These are phyloP conservation scores for Thielaviopsis punctulata DNA, from an alignment of 2,329 filamentous ascomycete species.

Conservation along the genomic window DNA sequence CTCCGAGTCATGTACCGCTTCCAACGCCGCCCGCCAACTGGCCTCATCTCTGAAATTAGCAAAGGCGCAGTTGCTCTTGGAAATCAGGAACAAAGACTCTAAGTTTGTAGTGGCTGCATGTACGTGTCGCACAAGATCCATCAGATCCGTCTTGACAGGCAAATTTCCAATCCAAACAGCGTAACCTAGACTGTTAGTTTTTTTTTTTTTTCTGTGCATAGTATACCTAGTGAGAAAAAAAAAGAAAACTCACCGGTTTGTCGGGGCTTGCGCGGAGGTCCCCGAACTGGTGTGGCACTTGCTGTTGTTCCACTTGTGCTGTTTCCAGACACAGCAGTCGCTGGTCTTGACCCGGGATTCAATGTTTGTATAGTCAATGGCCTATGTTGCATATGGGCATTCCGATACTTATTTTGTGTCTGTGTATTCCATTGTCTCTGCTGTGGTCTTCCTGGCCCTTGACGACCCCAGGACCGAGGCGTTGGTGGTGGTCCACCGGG, in stretches of 20 bases:
- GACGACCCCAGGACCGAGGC: not conserved
- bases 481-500: not conserved
- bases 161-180: conserved; percentile 94
- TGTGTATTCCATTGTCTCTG: too few relatives aligned
- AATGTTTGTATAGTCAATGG: not conserved
- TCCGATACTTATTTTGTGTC: too few relatives aligned
- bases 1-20: conserved; percentile 74
- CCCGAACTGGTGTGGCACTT: conserved; percentile 18
- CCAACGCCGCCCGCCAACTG: conserved; percentile 59
- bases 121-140: conserved; percentile 80
- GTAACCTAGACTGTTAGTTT: conserved; percentile 44
- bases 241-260: conserved; percentile 37
- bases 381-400: not conserved
- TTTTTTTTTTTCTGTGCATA: too few relatives aligned
- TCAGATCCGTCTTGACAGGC: conserved; percentile 64
- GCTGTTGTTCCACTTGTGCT: not conserved
- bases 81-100: conserved; percentile 83
- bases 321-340: not conserved
- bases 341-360: too few relatives aligned
- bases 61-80: conserved; percentile 94
- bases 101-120: conserved; percentile 62
- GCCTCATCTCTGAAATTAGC: conserved; percentile 80
- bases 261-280: conserved; percentile 38
- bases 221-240: not conserved
- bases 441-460: not conserved